These are phyloP conservation scores for Periconia sp. DNA, from an alignment of 2,329 filamentous ascomycete species.

Conservation along the genomic window DNA sequence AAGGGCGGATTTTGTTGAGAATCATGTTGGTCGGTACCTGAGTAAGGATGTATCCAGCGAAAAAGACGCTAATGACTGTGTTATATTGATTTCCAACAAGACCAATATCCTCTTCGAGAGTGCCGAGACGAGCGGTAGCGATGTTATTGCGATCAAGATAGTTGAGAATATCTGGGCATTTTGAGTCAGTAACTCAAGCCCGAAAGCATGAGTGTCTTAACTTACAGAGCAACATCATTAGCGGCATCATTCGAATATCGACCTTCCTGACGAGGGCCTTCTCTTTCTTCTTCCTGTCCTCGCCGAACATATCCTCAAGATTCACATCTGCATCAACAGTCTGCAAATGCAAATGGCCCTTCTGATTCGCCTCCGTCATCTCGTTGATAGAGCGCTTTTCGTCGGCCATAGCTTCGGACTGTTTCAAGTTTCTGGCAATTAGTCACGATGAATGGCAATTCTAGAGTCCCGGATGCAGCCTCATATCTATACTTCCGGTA, in stretches of 20 bases:
- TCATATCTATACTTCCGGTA: background rate
- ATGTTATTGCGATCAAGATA: constrained; percentile 19
- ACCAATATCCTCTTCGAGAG: constrained; percentile 11
- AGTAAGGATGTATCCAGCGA: constrained; percentile 60
- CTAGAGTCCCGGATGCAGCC: background rate
- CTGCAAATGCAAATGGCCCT: constrained; percentile 6
- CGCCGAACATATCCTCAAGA: constrained; percentile 10
- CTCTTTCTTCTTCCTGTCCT: constrained; percentile 46
- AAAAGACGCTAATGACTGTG: constrained; percentile 15
- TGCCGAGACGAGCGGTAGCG: constrained; percentile 12
- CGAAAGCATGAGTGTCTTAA: background rate
- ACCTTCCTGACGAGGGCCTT: constrained; percentile 69
- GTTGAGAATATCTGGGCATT: constrained; percentile 13
- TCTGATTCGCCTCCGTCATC: constrained; percentile 3
- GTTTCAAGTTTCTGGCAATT: background rate
- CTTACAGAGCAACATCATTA: constrained; percentile 64
- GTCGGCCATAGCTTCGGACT: background rate
- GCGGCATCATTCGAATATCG: constrained; percentile 68
- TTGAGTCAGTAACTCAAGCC: background rate
- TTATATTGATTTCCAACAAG: constrained; percentile 17
- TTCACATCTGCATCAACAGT: constrained; percentile 12
- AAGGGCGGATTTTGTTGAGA: constrained; percentile 59
- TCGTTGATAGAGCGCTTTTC: constrained; percentile 1
- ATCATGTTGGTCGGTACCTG: constrained; percentile 65
- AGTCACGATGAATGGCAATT: background rate